These are phyloP conservation scores for Plasmodium billcollinsi DNA, from an alignment of 169 alveolate species.

Conservation along the genomic window DNA sequence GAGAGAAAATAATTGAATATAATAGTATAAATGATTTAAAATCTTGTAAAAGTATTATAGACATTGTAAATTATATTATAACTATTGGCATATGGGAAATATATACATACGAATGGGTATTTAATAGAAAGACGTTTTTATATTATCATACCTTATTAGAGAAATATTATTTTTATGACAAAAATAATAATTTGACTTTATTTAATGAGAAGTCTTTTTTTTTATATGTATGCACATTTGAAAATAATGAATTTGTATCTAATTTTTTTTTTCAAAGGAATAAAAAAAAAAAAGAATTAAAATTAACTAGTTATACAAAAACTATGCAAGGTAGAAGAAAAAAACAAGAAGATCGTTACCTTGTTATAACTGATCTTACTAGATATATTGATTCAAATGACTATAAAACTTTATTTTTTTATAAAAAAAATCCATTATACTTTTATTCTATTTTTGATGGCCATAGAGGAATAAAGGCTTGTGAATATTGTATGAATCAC, in stretches of 20 bases:
- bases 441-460: conserved; percentile 67
- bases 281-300: conserved; percentile 21
- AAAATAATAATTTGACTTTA: conserved; percentile 47
- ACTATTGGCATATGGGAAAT: conserved; percentile 65
- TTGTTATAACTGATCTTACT: conserved; percentile 42
- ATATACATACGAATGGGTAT: conserved; percentile 70
- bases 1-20: neutral
- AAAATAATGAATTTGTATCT: conserved; percentile 50
- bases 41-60: conserved; percentile 29
- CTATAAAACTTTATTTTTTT: conserved; percentile 61
- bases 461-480: conserved; percentile 71
- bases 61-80: conserved; percentile 42
- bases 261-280: conserved; percentile 30
- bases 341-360: conserved; percentile 68
- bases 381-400: conserved; percentile 62
- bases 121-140: conserved; percentile 53
- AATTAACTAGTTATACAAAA: conserved; percentile 56
- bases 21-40: conserved; percentile 28
- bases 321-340: conserved; percentile 76
- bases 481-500: conserved; percentile 68
- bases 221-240: conserved; percentile 67
- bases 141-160: conserved; percentile 44
- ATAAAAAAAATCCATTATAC: conserved; percentile 56
- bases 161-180: conserved; percentile 59
- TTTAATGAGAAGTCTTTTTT: conserved; percentile 52